A percentile compares a stretch with the other conserved stretches of the same genome.
Evolutionary conservation across 768 basidiomycete genomes (phyloP).

Genomic region (Amanita fuliginea): DNA sequence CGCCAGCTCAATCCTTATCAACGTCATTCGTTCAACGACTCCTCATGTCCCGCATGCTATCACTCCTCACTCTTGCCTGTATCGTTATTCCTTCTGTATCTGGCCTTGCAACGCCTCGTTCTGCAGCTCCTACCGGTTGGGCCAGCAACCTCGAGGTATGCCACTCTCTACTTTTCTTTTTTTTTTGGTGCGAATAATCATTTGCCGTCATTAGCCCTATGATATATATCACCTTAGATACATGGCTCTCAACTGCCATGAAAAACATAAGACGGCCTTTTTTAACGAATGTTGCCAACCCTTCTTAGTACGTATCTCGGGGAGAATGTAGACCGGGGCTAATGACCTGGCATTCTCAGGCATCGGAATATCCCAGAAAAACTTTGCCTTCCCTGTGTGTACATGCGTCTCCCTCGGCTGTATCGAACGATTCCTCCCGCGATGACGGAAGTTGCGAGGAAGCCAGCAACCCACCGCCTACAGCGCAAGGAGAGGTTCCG

Average conservation of each 20-base stretch:
- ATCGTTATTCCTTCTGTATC: conserved; percentile 26
- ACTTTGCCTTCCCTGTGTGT: conserved; percentile 8
- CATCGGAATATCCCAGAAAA: conserved; percentile 6
- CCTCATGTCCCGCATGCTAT: conserved; percentile 27
- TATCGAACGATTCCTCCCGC: background rate
- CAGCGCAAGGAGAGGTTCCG: background rate
- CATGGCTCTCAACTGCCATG: conserved; percentile 38
- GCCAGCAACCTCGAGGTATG: conserved; percentile 33
- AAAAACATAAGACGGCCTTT: conserved; percentile 39
- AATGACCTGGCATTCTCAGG: conserved; percentile 4
- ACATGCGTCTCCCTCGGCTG: conserved; percentile 3
- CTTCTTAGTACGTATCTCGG: conserved; percentile 34
- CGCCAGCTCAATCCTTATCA: conserved; percentile 16
- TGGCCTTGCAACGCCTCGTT: conserved; percentile 29
- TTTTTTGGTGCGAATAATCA: conserved; percentile 2
- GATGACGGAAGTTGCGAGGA: conserved; percentile 1
- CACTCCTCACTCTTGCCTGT: conserved; percentile 33
- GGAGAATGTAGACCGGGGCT: background rate
- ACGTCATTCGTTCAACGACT: conserved; percentile 17
- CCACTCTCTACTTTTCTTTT: background rate
- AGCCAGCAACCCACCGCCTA: background rate
- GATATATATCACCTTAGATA: conserved; percentile 51
- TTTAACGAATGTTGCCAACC: conserved; percentile 69
- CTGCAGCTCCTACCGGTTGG: conserved; percentile 31
- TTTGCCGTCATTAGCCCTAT: conserved; percentile 29